Base-by-base conservation (phyloP, 1,284 basidiomycete genomes). In the Ceraceosorus guamensis region DNA sequence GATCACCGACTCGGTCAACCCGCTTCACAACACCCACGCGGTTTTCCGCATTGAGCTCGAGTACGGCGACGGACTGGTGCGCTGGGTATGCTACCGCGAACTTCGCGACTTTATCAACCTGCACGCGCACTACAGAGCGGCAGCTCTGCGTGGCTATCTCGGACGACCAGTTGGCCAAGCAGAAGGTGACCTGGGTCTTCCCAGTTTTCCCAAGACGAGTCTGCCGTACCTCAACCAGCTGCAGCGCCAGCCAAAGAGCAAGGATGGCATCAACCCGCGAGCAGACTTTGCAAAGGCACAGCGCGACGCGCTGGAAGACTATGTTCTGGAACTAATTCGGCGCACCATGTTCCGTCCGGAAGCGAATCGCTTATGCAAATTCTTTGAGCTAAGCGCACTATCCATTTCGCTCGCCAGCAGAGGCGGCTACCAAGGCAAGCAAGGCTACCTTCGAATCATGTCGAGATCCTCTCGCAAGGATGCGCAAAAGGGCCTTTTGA, bases 1-100 rank as follows among this genome's bases (percentile, higher is more conserved):
- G 7, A 83, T 93, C 55, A 89, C 86, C 68, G 89, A 92, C 77
- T 88, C 87, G 63, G 76, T 93, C 50, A 85, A 92, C 77, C 87
- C 89, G 3, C 79, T 88, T 62, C 83, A 88, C 68, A 83, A 83
- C 34, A 80, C 84, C 52, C 89, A 88, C 70, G 84, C 88, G 4
- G 85, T 91, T 3, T 95, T 92, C 76, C 84, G 90, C 16, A 91
- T 95, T 66, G 91, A 95, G 77, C 93, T 92, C 77, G 89, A 95
- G 78, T 97, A 98, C 73, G 93, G 90, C 0, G 91, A 95, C 65
- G 89, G 90, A n/a, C 86, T 86, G 3, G 85, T 87, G 56, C 58
- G 62, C 33, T 98, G 95, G 93, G 91, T 96, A 34, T 84, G 98
- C 47, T 97, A 98, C 78, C 85, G 93, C 53, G 88, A 93, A 77